Evolutionary conservation across 345 rosid species (phyloP), one percentile per base, ranked within the genome.

Genomic region (Combretum micranthum): DNA sequence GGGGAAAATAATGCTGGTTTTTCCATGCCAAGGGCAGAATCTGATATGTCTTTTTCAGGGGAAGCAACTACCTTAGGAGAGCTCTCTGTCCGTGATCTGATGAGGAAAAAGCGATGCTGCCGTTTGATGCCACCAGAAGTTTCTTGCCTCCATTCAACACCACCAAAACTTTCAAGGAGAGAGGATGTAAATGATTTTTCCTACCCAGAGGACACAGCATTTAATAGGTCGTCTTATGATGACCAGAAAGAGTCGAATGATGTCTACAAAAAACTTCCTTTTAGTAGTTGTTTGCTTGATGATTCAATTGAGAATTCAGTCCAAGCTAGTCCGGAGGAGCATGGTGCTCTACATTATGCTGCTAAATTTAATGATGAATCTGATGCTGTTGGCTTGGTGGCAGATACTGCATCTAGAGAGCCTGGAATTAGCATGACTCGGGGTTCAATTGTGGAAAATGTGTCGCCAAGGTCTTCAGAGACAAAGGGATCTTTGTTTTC

Each of bases 81-180:
- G 63, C 73, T 80, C 75, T 86, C 91, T 18, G 62, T 86, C 42
- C 82, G 98, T 55, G 97, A 88, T 64, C 70, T 92, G 83, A 92
- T 88, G 97, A 81, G 97, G 58, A 81, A 65, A 70, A 88, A 84
- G 70, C 80, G 97, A 52, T 49, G 65, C 68, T 54, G 63, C 71
- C 80, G 59, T 47, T 69, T 68, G 62, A 75, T 76, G 21, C 61
- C 77, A 20, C 65, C 67, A 59, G 84, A 60, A 5, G 64, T 68
- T 67, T 20, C 47, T 63, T 66, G 73, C 49, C 62, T 55, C 32
- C 70, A 73, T 54, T 80, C 65, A 46, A 65, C 63, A 32, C 10
- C 39, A 32, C 39, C 39, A 4, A 32, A 11, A 32, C 5, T 50
- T 56, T 14, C 15, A 2, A 0, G 60, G 54, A 73, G 53, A 46